These are phyloP conservation scores for Acidomyces sp. DNA, from an alignment of 495 filamentous ascomycete genomes.

Conservation along the genomic window DNA sequence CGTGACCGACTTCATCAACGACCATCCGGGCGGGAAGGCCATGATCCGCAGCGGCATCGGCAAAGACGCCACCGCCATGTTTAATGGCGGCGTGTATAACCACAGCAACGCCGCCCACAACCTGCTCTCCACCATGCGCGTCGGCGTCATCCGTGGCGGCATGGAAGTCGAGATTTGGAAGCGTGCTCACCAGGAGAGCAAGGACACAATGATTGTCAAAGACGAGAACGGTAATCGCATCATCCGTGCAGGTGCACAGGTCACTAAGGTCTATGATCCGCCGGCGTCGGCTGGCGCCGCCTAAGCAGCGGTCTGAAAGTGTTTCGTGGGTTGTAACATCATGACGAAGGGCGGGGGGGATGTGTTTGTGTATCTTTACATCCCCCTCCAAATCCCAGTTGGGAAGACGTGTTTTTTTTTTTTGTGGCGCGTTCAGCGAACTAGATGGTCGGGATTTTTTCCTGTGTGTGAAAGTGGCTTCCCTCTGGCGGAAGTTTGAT, in stretches of 20 bases:
- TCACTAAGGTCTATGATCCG: conserved; percentile 69
- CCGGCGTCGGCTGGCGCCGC: conserved; percentile 62
- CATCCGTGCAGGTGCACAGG: conserved; percentile 78
- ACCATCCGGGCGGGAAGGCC: conserved; percentile 92
- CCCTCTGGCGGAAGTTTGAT: no score
- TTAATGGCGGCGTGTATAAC: conserved; percentile 97
- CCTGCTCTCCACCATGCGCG: conserved; percentile 86
- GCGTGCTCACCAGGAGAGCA: conserved; percentile 79
- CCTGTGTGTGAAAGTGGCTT: no score
- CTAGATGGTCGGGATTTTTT: no score
- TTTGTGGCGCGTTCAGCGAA: no score
- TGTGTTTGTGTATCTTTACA: no score
- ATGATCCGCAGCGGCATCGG: conserved; percentile 86
- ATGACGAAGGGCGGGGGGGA: no score
- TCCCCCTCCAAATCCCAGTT: no score
- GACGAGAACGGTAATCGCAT: conserved; percentile 73
- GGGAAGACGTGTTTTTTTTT: no score
- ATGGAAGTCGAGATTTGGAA: conserved; percentile 99
- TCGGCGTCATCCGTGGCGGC: conserved; percentile 90
- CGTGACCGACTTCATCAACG: conserved; percentile 85
- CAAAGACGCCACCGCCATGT: conserved; percentile 97
- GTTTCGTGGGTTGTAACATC: no score
- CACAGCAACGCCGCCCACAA: conserved; percentile 98
- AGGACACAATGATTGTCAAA: conserved; percentile 64
- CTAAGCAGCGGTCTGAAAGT: no score